Evolutionary conservation across 257 asterid species (phyloP).

Genomic region (Eustoma russellianum): DNA sequence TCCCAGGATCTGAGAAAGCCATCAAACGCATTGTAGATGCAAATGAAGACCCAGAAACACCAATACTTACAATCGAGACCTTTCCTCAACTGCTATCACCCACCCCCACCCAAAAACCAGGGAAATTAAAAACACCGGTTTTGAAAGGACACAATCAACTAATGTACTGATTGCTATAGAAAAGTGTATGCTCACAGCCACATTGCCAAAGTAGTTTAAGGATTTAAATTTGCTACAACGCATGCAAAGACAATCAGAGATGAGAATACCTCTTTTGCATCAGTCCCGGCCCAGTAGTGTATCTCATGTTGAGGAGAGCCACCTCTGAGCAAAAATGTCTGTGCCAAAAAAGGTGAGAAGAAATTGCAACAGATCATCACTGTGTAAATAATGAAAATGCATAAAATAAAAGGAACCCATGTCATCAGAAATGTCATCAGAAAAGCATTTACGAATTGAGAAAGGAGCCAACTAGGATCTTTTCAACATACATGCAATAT

Average conservation of each 20-base stretch:
- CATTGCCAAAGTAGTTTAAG: not conserved
- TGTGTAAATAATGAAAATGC: not conserved
- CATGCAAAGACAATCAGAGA: slow-evolving; percentile 5
- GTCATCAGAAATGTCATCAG: not conserved
- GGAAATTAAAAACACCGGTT: not conserved
- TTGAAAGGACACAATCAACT: not conserved
- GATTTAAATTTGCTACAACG: slow-evolving; percentile 2
- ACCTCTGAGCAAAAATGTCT: slow-evolving; percentile 53
- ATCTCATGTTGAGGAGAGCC: slow-evolving; percentile 56
- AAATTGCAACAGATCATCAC: not conserved
- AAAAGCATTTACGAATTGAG: not conserved
- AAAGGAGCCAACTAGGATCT: not conserved
- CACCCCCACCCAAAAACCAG: not conserved
- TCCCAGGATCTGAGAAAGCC: not conserved
- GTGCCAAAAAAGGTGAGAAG: slow-evolving; percentile 7
- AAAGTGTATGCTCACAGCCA: not conserved
- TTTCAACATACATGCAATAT: slow-evolving; percentile 49
- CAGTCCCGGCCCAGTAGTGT: slow-evolving; percentile 82
- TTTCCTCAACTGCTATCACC: no score
- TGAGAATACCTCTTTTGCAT: slow-evolving; percentile 46
- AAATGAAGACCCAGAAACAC: no score
- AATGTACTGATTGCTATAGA: not conserved
- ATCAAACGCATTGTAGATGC: not conserved
- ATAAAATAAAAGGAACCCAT: not conserved
- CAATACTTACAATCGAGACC: not conserved